These are phyloP conservation scores for Russula olivacea DNA, from an alignment of 768 basidiomycete genomes.

Conservation along the genomic window DNA sequence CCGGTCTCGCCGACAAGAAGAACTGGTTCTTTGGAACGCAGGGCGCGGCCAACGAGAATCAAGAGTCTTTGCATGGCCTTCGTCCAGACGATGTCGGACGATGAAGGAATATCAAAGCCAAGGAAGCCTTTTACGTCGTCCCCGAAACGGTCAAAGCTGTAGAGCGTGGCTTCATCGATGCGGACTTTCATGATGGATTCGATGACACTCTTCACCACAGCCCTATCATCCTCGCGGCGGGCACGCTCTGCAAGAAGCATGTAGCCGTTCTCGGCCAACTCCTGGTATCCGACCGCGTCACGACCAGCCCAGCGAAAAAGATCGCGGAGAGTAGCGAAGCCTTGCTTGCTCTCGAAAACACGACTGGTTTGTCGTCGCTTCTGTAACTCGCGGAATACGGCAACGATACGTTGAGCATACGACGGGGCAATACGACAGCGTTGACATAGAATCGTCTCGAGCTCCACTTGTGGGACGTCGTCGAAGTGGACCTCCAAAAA, in stretches of 20 bases:
- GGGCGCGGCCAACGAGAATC: slow-evolving; percentile 73
- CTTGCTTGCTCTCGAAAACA: slow-evolving; percentile 96
- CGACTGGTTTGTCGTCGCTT: slow-evolving; percentile 84
- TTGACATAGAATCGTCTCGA: slow-evolving; percentile 91
- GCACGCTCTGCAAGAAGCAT: slow-evolving; percentile 95
- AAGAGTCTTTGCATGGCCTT: slow-evolving; percentile 88
- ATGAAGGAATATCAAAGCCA: slow-evolving; percentile 47
- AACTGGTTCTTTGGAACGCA: slow-evolving; percentile 89
- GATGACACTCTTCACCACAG: slow-evolving; percentile 86
- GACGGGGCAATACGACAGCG: slow-evolving; percentile 91
- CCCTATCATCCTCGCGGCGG: slow-evolving; percentile 77
- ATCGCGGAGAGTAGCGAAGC: slow-evolving; percentile 94
- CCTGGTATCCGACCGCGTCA: slow-evolving; percentile 83
- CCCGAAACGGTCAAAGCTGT: slow-evolving; percentile 45
- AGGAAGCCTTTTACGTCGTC: slow-evolving; percentile 44
- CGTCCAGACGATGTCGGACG: slow-evolving; percentile 77
- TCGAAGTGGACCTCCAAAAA: slow-evolving; percentile 98
- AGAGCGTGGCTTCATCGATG: slow-evolving; percentile 68
- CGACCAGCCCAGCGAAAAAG: slow-evolving; percentile 95
- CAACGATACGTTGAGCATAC: slow-evolving; percentile 84
- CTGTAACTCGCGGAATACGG: slow-evolving; percentile 88
- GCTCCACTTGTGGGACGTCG: slow-evolving; percentile 89
- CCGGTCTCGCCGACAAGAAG: slow-evolving; percentile 96
- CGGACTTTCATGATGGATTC: slow-evolving; percentile 83
- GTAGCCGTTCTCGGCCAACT: slow-evolving; percentile 92